phyloP scores from a whole-genome alignment of 2,329 filamentous ascomycete species.

The Hypomyces perniciosus region DNA sequence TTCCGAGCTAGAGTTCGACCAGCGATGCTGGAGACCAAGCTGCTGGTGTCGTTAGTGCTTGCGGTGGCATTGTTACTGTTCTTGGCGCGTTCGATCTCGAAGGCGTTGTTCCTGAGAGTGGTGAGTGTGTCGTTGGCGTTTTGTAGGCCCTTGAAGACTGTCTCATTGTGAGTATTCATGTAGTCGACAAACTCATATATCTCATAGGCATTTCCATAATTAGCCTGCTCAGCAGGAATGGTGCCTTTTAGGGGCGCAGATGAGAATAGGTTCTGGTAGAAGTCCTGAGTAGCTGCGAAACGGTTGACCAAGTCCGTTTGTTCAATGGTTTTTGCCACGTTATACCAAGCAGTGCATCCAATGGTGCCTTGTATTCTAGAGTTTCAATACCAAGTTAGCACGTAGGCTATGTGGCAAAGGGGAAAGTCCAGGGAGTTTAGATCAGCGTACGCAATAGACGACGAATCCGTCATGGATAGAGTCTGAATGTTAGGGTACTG shows the following conservation, averaged over 20 bases:
- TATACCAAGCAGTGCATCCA: slow-evolving; percentile 33
- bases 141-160: slow-evolving; percentile 33
- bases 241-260: slow-evolving; percentile 31
- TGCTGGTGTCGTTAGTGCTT: slow-evolving; percentile 28
- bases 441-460: slow-evolving; percentile 37
- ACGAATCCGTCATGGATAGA: slow-evolving; percentile 38
- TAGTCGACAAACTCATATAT: slow-evolving; percentile 54
- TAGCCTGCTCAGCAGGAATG: slow-evolving; percentile 29
- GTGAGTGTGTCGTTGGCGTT: slow-evolving; percentile 29
- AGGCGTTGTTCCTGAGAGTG: slow-evolving; percentile 57
- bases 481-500: slow-evolving; percentile 68
- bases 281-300: slow-evolving; percentile 25
- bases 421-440: no score
- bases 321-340: slow-evolving; percentile 24
- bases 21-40: slow-evolving; percentile 40
- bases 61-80: slow-evolving; percentile 50
- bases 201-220: slow-evolving; percentile 44
- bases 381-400: background rate
- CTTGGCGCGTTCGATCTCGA: slow-evolving; percentile 55
- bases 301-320: slow-evolving; percentile 19
- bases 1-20: slow-evolving; percentile 47
- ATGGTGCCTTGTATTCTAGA: slow-evolving; percentile 33
- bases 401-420: background rate
- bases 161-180: slow-evolving; percentile 45
- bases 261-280: slow-evolving; percentile 40